phyloP scores from a whole-genome alignment of 495 filamentous ascomycete species.

The Xylaria sp. region DNA sequence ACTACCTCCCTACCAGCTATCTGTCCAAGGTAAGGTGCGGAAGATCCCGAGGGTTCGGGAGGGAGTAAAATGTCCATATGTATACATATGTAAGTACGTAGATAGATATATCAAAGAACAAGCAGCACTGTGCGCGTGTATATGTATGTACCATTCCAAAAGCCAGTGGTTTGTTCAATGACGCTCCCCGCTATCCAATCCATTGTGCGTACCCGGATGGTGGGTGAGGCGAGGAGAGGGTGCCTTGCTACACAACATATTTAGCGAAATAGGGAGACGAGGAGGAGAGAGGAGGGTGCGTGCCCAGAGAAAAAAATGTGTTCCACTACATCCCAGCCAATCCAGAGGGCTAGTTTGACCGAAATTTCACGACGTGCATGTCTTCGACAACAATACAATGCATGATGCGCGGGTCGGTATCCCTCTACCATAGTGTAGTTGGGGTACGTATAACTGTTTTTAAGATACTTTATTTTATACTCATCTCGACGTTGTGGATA shows the following conservation, averaged over 20 bases:
- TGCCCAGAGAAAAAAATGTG: background rate
- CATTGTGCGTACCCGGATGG: background rate
- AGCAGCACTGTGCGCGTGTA: background rate
- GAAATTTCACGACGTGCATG: constrained; percentile 23
- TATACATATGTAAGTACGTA: background rate
- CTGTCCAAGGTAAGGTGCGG: background rate
- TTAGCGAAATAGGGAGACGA: background rate
- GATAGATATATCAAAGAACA: no score
- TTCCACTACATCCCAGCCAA: constrained; percentile 26
- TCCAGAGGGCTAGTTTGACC: constrained; percentile 21
- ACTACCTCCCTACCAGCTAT: background rate
- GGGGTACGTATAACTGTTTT: background rate
- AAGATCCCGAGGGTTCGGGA: background rate
- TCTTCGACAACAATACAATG: background rate
- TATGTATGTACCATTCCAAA: background rate
- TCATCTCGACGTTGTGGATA: background rate
- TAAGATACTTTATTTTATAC: background rate
- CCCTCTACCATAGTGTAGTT: background rate
- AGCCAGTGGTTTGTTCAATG: background rate
- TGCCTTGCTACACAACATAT: background rate
- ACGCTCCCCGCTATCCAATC: background rate
- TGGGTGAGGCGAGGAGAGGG: constrained; percentile 3
- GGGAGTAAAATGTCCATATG: background rate
- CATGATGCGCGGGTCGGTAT: background rate
- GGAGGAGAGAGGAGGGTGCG: background rate